phyloP scores from a whole-genome alignment of 2,329 filamentous ascomycete species.

The Ceratocystis colombiana region DNA sequence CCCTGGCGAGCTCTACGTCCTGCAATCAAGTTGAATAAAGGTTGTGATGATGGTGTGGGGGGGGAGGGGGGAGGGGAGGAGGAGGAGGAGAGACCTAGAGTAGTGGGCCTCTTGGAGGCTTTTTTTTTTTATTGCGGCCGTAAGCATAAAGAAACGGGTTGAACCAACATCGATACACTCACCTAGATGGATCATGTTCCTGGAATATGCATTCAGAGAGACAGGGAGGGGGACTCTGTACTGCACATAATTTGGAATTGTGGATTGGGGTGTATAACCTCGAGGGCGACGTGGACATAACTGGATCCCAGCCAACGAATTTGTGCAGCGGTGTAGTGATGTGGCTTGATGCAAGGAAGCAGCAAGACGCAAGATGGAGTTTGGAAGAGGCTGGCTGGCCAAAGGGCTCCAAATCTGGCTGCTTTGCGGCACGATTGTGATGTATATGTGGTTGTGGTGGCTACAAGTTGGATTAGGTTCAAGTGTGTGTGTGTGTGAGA shows the following conservation, averaged over 20 bases:
- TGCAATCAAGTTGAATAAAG: conserved; percentile 2
- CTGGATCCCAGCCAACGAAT: too few species aligned
- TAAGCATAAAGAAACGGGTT: neutral
- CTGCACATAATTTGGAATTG: neutral
- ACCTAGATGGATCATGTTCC: conserved; percentile 11
- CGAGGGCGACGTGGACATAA: too few species aligned
- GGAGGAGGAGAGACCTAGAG: neutral
- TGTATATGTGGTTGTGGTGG: too few species aligned
- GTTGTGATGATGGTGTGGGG: neutral
- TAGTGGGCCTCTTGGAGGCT: neutral
- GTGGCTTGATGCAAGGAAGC: too few species aligned
- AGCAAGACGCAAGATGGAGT: too few species aligned
- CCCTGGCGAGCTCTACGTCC: neutral
- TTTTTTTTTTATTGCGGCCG: neutral
- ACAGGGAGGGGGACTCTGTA: neutral
- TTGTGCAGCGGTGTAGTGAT: too few species aligned
- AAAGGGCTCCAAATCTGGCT: too few species aligned
- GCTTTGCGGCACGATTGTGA: too few species aligned
- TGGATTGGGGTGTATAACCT: neutral
- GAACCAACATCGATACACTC: neutral
- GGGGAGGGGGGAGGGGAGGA: too few species aligned
- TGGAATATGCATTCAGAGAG: neutral
- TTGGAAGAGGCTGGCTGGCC: too few species aligned
- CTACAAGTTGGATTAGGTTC: too few species aligned
- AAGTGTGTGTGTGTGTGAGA: too few species aligned